Conservation (phyloP, 306 rosid species). For the Inga laurina region DNA sequence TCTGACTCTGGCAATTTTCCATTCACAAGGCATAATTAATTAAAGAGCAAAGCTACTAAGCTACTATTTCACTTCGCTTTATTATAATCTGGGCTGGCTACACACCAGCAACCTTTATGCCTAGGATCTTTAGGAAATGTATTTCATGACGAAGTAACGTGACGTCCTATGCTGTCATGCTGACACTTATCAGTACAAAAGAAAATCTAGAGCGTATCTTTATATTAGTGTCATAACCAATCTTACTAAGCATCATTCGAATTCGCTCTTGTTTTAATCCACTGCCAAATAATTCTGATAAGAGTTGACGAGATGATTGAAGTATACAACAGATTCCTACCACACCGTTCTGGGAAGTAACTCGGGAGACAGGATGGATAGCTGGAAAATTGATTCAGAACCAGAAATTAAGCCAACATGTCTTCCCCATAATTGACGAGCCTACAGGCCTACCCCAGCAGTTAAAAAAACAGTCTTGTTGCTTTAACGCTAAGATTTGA, state of each 20-base stretch:
- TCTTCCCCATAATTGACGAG: conserved; percentile 8
- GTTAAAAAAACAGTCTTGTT: not conserved
- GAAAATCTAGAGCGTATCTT: not conserved
- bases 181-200: not conserved
- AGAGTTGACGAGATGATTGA: not conserved
- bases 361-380: not conserved
- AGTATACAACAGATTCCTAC: not conserved
- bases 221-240: not conserved
- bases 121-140: not conserved
- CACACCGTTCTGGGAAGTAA: not conserved
- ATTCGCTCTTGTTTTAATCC: not conserved
- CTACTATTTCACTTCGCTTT: not conserved
- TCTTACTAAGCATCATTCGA: not conserved
- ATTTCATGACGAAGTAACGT: not conserved
- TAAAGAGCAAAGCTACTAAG: not conserved
- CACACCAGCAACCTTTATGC: not conserved
- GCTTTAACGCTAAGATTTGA: not conserved
- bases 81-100: not conserved
- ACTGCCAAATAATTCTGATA: conserved; percentile 2
- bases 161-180: not conserved
- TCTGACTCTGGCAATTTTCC: conserved; percentile 3
- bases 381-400: not conserved
- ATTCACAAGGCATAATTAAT: not conserved
- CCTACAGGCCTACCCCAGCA: not conserved
- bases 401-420: not conserved